phyloP scores from a whole-genome alignment of 768 basidiomycete species.

The Podaxis mareebaensis region DNA sequence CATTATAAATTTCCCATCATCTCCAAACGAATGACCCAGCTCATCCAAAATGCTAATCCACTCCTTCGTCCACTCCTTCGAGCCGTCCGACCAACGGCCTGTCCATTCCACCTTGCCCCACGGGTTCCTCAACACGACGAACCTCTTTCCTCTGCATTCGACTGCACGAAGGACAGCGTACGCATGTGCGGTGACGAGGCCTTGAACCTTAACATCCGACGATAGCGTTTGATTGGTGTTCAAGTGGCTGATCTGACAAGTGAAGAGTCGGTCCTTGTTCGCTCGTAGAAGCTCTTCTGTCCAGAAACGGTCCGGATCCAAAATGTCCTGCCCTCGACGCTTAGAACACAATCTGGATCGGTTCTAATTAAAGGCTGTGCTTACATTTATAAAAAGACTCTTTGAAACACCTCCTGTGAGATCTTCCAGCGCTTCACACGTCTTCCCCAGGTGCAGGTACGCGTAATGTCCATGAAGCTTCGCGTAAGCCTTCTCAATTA shows the following conservation, averaged over 20 bases:
- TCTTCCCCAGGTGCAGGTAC: constrained; percentile 33
- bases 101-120: constrained; percentile 50
- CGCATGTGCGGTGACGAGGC: constrained; percentile 43
- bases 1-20: constrained; percentile 51
- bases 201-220: constrained; percentile 29
- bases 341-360: background rate
- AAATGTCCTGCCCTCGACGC: constrained; percentile 40
- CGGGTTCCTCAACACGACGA: constrained; percentile 48
- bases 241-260: constrained; percentile 42
- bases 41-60: constrained; percentile 39
- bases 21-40: constrained; percentile 43
- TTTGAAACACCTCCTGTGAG: constrained; percentile 44
- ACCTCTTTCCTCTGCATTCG: constrained; percentile 43
- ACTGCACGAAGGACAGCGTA: constrained; percentile 47
- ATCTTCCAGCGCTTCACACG: constrained; percentile 55
- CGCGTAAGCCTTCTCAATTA: constrained; percentile 58
- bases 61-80: constrained; percentile 48
- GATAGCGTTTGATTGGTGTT: constrained; percentile 29
- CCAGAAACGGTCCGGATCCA: constrained; percentile 52
- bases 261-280: constrained; percentile 50
- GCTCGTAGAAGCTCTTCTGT: constrained; percentile 45
- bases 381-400: constrained; percentile 26
- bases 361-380: background rate
- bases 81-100: constrained; percentile 48
- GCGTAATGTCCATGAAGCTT: constrained; percentile 52